Evolutionary conservation across 257 asterid species (phyloP), one percentile per base, ranked within the genome.

Genomic region (Galeopsis tetrahit): DNA sequence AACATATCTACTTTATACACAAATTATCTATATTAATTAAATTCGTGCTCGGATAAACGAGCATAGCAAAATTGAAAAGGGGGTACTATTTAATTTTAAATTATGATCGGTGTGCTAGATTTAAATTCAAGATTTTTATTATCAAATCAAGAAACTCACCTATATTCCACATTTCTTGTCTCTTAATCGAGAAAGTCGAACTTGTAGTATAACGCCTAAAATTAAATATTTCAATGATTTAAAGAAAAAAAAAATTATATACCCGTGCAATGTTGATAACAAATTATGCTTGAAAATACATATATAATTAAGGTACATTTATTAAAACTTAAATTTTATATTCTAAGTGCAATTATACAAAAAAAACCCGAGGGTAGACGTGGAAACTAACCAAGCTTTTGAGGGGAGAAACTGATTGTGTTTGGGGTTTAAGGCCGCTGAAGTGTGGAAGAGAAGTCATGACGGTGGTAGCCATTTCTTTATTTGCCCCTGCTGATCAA

Each of bases 371-470:
- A 53, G 17, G 7, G 40, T 6, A 33, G 14, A 35, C 3, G 64
- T 10, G 60, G 35, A 63, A 65, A 87, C 90, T 83, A 28, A 91
- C 97, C 85, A 85, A 63, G 79, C 76, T 75, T 67, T 80, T 88
- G 52, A 82, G 68, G 2, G 92, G 89, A 7, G 97, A 86, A 67
- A 78, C 38, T 5, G 94, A 70, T 10, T 85, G 36, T 7, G 75
- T 4, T 59, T 68, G 85, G 81, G 90, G 80, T 77, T 73, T 88
- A 60, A 93, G 86, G 10, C 98, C 98, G 73, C 68, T 83, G 91
- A 87, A 91, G 32, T 89, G 97, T 32, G 96, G 96, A 71, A 91
- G 87, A 63, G 96, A 85, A 71, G 91, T 89, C 82, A 82, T 85
- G 63, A 83, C 85, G 6, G 86, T 85, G 38, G 92, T 60, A 17